Conservation (phyloP, 495 filamentous ascomycete species). For the Clohesyomyces aquaticus region DNA sequence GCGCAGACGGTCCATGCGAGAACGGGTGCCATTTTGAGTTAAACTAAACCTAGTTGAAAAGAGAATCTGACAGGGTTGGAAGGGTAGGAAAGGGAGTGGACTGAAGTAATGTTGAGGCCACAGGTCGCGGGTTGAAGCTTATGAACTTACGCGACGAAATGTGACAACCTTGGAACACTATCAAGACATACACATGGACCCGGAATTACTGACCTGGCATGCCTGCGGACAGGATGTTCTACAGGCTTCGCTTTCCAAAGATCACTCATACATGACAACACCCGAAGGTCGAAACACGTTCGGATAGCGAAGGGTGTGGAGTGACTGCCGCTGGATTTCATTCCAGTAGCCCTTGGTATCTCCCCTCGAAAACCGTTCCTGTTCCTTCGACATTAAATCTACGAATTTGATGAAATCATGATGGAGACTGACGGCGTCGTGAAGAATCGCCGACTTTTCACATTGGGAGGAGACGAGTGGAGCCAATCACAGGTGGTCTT, state of each 20-base stretch:
- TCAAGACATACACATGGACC: neutral
- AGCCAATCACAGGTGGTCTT: no score
- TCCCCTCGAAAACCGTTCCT: no score
- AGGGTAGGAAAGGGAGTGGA: neutral
- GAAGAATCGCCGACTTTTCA: no score
- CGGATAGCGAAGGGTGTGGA: neutral
- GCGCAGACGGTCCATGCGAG: conserved; percentile 51
- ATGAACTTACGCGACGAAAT: no score
- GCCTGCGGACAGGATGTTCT: neutral
- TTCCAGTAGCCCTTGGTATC: neutral
- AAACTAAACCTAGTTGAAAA: neutral
- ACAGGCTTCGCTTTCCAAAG: conserved; percentile 15
- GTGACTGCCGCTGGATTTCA: neutral
- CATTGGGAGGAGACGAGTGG: no score
- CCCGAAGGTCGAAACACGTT: neutral
- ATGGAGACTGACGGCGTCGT: no score
- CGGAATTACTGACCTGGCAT: neutral
- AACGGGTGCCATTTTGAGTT: conserved; percentile 14
- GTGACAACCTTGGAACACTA: no score
- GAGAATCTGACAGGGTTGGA: neutral
- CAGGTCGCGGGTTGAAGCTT: no score
- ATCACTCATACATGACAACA: neutral
- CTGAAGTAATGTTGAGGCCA: neutral
- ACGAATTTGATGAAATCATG: no score
- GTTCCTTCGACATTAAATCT: conserved; percentile 1